Evolutionary conservation across 2,329 filamentous ascomycete genomes (phyloP), one percentile per base, ranked within the genome.

Genomic region (Neonectria magnoliae): DNA sequence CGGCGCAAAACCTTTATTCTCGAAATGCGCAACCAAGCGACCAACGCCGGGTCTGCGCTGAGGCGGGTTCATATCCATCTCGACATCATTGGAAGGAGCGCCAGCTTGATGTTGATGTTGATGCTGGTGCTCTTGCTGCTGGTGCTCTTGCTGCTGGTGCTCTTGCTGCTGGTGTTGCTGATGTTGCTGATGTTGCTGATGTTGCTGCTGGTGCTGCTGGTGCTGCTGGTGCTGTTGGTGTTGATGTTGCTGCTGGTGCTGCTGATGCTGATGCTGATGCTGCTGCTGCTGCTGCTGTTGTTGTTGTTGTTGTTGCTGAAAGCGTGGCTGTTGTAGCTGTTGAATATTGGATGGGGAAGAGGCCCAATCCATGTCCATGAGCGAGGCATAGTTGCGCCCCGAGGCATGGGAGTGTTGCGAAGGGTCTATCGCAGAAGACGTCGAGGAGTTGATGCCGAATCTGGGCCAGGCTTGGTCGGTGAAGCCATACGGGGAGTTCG

Each of bases 11-110:
- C 70, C 76, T 60, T 79, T 80, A 61, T 77, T 80, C 57, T 82
- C 80, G 68, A 82, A 82, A 54, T 81, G 80, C 53, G 80, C 78
- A 61, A 81, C 77, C 51, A 82, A 66, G 50, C 78, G 78, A 50
- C 79, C 76, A 54, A 81, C 79, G 42, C 77, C 75, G 36, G 73
- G 68, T 25, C 72, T 70, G 41, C 52, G 65, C 29, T 76, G 75
- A 33, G 64, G 45, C n/a, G 73, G 48, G 47, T 53, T 67, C 60
- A 77, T 69, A 22, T 69, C 66, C 48, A 78, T 66, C 59, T 79
- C 75, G 33, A 78, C 69, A 65, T 72, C 69, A 55, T 71, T 65
- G 47, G 64, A 41, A 36, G 68, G 53, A 25, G 65, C 60, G 31
- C 70, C 60, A 48, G 60, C 68, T 47, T 71, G 67, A 31, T 76